phyloP scores from a whole-genome alignment of 2,329 filamentous ascomycete genomes.

The Neodidymelliopsis sp. region DNA sequence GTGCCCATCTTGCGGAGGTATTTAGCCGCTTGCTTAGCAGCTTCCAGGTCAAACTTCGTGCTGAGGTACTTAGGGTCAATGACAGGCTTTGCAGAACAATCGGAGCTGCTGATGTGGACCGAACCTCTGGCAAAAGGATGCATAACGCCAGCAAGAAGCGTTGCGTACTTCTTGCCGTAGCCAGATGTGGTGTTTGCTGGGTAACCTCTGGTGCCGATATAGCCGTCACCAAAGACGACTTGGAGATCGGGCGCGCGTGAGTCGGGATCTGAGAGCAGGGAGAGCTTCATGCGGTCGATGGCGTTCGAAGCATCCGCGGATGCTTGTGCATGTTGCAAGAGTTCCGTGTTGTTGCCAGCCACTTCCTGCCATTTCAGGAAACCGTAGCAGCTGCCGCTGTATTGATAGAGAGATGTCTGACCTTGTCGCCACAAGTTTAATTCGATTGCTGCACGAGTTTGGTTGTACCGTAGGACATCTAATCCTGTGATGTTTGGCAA shows the following conservation, averaged over 20 bases:
- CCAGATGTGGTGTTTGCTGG: slow-evolving; percentile 31
- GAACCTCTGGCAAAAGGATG: slow-evolving; percentile 40
- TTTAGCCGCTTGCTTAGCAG: slow-evolving; percentile 18
- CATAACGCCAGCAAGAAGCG: slow-evolving; percentile 39
- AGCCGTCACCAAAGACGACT: slow-evolving; percentile 55
- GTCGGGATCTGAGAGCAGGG: slow-evolving; percentile 43
- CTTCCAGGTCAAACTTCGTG: slow-evolving; percentile 28
- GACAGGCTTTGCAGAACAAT: slow-evolving; percentile 18
- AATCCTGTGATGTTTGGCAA: slow-evolving; percentile 23
- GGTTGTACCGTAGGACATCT: slow-evolving; percentile 30
- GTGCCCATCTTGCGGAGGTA: slow-evolving; percentile 35
- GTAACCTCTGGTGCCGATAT: slow-evolving; percentile 50
- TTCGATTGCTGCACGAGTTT: slow-evolving; percentile 48
- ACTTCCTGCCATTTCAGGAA: slow-evolving; percentile 54
- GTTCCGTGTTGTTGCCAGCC: slow-evolving; percentile 30
- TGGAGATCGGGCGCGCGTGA: slow-evolving; percentile 51
- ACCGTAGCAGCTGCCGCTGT: slow-evolving; percentile 48
- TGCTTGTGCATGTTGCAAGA: slow-evolving; percentile 19
- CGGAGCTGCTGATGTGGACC: slow-evolving; percentile 27
- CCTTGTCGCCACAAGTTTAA: slow-evolving; percentile 45
- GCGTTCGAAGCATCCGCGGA: slow-evolving; percentile 22
- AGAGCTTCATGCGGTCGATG: slow-evolving; percentile 26
- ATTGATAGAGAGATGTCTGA: slow-evolving; percentile 49
- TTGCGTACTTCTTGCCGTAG: slow-evolving; percentile 32
- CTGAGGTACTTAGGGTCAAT: slow-evolving; percentile 34